Evolutionary conservation across 2,329 filamentous ascomycete genomes (phyloP).

Genomic region (Apiospora aurea): DNA sequence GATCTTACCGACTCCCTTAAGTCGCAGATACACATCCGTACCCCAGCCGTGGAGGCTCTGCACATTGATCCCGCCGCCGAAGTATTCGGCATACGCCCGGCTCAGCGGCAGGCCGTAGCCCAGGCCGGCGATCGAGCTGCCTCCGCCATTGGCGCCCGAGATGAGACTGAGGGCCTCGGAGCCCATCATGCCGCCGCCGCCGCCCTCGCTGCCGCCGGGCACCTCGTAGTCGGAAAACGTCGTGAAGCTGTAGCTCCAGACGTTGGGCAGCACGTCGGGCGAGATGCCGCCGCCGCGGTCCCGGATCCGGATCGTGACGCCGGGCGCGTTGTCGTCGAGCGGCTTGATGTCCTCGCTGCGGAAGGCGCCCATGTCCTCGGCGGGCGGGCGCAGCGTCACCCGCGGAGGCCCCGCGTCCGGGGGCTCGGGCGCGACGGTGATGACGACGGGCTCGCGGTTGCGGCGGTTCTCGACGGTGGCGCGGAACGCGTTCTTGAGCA

Average conservation of each 20-base stretch:
- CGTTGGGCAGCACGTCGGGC: constrained; percentile 81
- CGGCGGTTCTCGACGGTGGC: constrained; percentile 87
- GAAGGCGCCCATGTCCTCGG: constrained; percentile 49
- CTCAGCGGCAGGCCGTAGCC: constrained; percentile 93
- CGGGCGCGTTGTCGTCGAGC: constrained; percentile 72
- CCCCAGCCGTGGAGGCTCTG: constrained; percentile 97
- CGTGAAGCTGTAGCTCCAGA: constrained; percentile 98
- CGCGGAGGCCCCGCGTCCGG: constrained; percentile 40
- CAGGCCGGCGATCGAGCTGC: constrained; percentile 87
- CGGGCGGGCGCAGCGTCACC: constrained; percentile 46
- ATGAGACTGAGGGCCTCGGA: constrained; percentile 79
- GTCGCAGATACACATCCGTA: constrained; percentile 70
- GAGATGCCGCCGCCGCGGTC: constrained; percentile 95
- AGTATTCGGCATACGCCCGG: constrained; percentile 96
- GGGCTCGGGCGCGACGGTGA: constrained; percentile 84
- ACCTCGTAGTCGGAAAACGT: constrained; percentile 77
- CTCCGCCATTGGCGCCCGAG: constrained; percentile 72
- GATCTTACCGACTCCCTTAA: constrained; percentile 69
- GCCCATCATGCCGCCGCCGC: constrained; percentile 49
- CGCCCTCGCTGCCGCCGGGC: constrained; percentile 47
- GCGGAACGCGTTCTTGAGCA: constrained; percentile 96
- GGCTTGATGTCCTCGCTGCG: constrained; percentile 59
- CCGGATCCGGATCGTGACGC: constrained; percentile 93
- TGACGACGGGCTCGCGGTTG: constrained; percentile 81
- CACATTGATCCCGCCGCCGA: constrained; percentile 93